phyloP scores from a whole-genome alignment of 306 rosid genomes.

The Mimosa bimucronata region DNA sequence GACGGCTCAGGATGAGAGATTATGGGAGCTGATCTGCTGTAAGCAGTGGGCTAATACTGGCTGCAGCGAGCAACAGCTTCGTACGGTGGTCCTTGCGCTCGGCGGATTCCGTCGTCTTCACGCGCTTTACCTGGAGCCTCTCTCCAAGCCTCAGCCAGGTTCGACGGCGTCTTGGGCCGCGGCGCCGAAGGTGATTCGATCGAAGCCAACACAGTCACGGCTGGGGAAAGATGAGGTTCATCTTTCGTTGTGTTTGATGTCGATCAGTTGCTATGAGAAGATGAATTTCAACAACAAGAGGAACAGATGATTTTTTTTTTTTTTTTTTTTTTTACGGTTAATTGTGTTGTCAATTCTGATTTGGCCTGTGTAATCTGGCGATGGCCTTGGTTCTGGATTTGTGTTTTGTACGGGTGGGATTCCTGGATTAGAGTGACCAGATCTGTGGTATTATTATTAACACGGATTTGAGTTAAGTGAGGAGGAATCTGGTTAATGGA shows the following conservation, averaged over 20 bases:
- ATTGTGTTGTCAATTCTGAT: not conserved
- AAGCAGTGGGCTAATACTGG: conserved; percentile 72
- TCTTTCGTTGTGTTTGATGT: conserved; percentile 69
- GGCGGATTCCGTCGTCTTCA: conserved; percentile 81
- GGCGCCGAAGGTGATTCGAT: conserved; percentile 41
- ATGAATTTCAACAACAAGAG: conserved; percentile 57
- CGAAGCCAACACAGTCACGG: conserved; percentile 48
- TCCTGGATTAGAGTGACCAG: conserved; percentile 19
- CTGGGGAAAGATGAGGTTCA: conserved; percentile 80
- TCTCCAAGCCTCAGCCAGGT: conserved; percentile 47
- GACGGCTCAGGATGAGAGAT: conserved; percentile 76
- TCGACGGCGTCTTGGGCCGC: conserved; percentile 42
- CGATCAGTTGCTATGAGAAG: conserved; percentile 75
- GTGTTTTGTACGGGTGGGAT: not conserved
- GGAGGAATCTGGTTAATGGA: not conserved
- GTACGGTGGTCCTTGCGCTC: conserved; percentile 75
- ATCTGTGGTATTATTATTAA: conserved; percentile 36
- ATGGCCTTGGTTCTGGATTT: conserved; percentile 2
- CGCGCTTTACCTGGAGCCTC: conserved; percentile 61
- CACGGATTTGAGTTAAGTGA: conserved; percentile 14
- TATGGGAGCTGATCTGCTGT: conserved; percentile 82
- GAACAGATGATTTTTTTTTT: conserved; percentile 43
- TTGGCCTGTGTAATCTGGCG: not conserved
- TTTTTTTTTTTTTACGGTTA: not conserved
- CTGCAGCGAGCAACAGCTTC: conserved; percentile 60